Conservation (phyloP, 257 asterid genomes). For the Jaltomata sinuosa region DNA sequence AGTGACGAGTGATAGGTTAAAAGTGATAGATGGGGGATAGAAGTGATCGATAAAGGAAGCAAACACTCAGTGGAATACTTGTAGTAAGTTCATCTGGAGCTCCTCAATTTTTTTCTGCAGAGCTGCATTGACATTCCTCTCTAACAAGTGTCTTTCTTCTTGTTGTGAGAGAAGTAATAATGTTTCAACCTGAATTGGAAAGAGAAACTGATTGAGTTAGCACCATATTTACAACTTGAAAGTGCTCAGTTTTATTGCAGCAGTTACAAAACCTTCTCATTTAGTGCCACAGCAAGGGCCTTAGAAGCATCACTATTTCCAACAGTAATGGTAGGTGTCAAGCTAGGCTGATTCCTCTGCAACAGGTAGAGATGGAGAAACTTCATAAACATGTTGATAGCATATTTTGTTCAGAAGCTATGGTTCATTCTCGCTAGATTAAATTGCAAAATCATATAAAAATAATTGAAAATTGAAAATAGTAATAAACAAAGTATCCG, state of each 20-base stretch:
- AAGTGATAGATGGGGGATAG: background rate
- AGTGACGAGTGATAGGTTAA: background rate
- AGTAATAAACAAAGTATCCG: background rate
- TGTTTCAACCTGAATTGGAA: constrained; percentile 51
- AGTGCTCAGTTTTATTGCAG: constrained; percentile 1
- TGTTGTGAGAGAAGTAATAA: constrained; percentile 85
- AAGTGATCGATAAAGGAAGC: background rate
- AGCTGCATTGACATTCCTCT: constrained; percentile 76
- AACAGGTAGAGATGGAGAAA: constrained; percentile 12
- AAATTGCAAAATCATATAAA: background rate
- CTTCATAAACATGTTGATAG: background rate
- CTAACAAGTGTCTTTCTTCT: constrained; percentile 81
- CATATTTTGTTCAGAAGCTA: background rate
- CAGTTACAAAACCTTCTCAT: constrained; percentile 66
- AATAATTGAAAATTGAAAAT: background rate
- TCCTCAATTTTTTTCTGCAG: constrained; percentile 70
- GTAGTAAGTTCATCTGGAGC: constrained; percentile 78
- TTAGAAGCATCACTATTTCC: constrained; percentile 45
- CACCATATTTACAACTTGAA: background rate
- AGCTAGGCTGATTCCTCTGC: constrained; percentile 34
- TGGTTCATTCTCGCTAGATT: background rate
- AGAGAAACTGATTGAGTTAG: constrained; percentile 7
- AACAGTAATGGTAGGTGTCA: constrained; percentile 18
- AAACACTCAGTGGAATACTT: constrained; percentile 30
- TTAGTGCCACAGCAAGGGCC: constrained; percentile 74